phyloP scores from a whole-genome alignment of 164 flowering plant species.

The Umbilicus rupestris region DNA sequence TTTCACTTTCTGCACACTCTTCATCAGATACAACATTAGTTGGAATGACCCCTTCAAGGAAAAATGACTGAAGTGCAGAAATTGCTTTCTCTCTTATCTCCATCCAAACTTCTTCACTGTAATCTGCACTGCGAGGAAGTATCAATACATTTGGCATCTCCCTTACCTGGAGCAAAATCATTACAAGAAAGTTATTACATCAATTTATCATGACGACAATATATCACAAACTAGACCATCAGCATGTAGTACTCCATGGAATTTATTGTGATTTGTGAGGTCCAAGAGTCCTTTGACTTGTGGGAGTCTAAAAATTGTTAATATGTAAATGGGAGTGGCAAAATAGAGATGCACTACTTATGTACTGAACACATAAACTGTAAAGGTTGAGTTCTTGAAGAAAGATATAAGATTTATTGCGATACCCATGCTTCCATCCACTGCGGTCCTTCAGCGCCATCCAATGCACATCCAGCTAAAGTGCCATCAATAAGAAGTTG shows the following conservation, averaged over 20 bases:
- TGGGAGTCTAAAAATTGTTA: not conserved
- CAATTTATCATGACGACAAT: not conserved
- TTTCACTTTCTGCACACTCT: constrained; percentile 65
- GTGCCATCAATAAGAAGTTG: constrained; percentile 96
- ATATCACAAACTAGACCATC: not conserved
- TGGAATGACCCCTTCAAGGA: constrained; percentile 73
- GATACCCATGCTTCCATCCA: constrained; percentile 99
- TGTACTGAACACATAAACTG: not conserved
- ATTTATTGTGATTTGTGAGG: not conserved
- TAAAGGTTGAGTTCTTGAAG: not conserved
- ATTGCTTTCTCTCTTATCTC: constrained; percentile 96
- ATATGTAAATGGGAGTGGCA: not conserved
- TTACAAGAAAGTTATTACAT: not conserved
- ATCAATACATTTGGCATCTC: constrained; percentile 99
- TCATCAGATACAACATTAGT: constrained; percentile 73
- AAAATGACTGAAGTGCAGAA: constrained; percentile 67
- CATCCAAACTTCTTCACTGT: constrained; percentile 99
- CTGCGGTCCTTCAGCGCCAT: constrained; percentile 99
- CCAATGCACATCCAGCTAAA: constrained; percentile 95
- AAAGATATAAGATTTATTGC: constrained; percentile 31
- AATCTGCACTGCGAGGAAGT: constrained; percentile 97
- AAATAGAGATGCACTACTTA: not conserved
- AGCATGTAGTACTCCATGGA: not conserved
- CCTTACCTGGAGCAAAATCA: constrained; percentile 50
- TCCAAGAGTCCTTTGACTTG: not conserved